A percentile compares a stretch with the other conserved stretches of the same genome.
These are phyloP conservation scores for Aspergillus funiculosus DNA, from an alignment of 495 filamentous ascomycete species.

Conservation along the genomic window DNA sequence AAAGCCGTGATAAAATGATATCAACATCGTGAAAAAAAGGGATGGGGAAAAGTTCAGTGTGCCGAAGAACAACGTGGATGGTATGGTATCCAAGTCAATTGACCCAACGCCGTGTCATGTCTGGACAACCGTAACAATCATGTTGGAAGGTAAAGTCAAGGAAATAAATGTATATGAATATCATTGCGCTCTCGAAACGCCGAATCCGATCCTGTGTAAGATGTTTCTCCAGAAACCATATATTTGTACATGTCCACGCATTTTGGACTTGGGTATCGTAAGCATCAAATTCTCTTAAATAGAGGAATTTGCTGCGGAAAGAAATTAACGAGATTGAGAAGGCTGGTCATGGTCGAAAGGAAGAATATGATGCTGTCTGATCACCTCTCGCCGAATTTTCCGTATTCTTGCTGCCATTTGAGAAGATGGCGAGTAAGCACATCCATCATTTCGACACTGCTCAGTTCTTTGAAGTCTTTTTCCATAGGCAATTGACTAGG, in stretches of 20 bases:
- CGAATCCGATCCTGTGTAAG: conserved; percentile 15
- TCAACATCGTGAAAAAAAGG: neutral
- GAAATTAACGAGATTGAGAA: conserved; percentile 1
- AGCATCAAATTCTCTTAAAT: conserved; percentile 9
- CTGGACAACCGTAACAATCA: neutral
- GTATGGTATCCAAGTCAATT: conserved; percentile 4
- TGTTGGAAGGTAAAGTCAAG: conserved; percentile 1
- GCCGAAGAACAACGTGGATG: neutral
- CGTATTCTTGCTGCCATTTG: conserved; percentile 67
- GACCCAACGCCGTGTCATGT: conserved; percentile 7
- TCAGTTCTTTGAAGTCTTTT: conserved; percentile 61
- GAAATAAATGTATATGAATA: neutral
- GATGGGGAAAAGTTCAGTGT: neutral
- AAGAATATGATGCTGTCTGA: neutral
- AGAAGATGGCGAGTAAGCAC: conserved; percentile 66
- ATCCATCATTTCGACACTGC: conserved; percentile 78
- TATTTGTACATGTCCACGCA: conserved; percentile 22
- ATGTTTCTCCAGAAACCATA: conserved; percentile 20
- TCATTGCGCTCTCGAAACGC: conserved; percentile 9
- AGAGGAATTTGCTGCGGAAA: conserved; percentile 3
- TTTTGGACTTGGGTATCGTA: conserved; percentile 23
- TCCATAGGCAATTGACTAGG: conserved; percentile 23
- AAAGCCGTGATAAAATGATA: neutral
- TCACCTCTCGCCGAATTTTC: conserved; percentile 50
- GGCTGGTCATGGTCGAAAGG: neutral